Percentiles rank a stretch among this genome's conserved stretches.
Evolutionary conservation across 1,139 yeast species (phyloP).

Genomic region (Yamadazyma dushanensis): DNA sequence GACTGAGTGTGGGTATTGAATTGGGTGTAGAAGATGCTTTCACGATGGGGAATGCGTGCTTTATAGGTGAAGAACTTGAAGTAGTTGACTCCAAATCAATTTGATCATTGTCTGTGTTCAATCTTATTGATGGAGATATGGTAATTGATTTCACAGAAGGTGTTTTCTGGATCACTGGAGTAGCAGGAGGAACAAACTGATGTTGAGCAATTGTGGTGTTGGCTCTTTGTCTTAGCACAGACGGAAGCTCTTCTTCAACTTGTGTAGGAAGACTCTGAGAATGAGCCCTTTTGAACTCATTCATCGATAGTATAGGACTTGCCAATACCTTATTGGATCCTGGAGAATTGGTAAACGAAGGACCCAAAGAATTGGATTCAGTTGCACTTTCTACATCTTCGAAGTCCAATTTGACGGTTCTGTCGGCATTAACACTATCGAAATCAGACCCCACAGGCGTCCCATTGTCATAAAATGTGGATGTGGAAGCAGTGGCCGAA

Average conservation of each 20-base stretch:
- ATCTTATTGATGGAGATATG: constrained; percentile 37
- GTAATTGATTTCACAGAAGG: constrained; percentile 42
- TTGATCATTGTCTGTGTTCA: constrained; percentile 13
- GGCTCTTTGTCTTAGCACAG: constrained; percentile 16
- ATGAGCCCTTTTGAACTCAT: constrained; percentile 26
- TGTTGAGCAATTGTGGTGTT: constrained; percentile 15
- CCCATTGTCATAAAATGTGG: too few species aligned
- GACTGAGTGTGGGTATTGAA: too few species aligned
- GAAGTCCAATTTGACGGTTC: constrained; percentile 1
- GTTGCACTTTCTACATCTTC: constrained; percentile 1
- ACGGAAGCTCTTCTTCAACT: constrained; percentile 14
- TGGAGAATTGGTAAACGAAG: constrained; percentile 4
- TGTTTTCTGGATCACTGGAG: constrained; percentile 26
- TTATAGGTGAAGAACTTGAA: constrained; percentile 15
- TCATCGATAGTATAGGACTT: constrained; percentile 37
- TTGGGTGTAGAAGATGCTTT: too few species aligned
- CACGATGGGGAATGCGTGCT: constrained; percentile 10
- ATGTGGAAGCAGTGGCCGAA: background rate
- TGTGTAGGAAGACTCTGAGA: constrained; percentile 36
- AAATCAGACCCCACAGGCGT: background rate
- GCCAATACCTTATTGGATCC: constrained; percentile 30
- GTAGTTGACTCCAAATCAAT: constrained; percentile 14
- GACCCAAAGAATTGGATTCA: constrained; percentile 2
- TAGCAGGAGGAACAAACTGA: constrained; percentile 17
- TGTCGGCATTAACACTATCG: constrained; percentile 2